These are phyloP conservation scores for Penicillium cinerascens DNA, from an alignment of 495 filamentous ascomycete genomes.

Conservation along the genomic window DNA sequence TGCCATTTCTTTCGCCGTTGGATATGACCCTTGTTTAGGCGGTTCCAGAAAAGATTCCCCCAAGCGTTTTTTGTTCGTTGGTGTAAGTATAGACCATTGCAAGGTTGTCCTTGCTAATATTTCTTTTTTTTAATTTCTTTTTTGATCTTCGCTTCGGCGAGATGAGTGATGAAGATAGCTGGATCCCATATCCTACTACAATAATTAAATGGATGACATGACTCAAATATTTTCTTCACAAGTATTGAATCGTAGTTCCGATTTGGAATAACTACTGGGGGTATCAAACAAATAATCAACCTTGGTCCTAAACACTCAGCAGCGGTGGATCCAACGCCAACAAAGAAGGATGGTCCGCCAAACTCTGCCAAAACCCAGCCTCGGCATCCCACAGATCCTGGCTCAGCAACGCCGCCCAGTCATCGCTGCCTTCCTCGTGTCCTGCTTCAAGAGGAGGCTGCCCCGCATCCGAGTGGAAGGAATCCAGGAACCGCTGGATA, in stretches of 20 bases:
- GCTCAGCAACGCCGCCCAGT: conserved; percentile 28
- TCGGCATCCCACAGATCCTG: conserved; percentile 35
- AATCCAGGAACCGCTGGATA: conserved; percentile 32
- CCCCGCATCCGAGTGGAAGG: conserved; percentile 19
- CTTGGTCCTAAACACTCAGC: conserved; percentile 5
- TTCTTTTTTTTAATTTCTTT: background rate
- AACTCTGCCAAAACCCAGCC: conserved; percentile 30
- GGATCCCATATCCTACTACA: background rate
- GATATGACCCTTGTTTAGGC: conserved; percentile 35
- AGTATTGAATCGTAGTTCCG: background rate
- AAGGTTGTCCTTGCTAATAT: conserved; percentile 2
- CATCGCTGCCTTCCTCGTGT: conserved; percentile 18
- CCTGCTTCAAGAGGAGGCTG: conserved; percentile 4
- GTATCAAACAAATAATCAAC: background rate
- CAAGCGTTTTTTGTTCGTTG: conserved; percentile 27
- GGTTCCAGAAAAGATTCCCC: conserved; percentile 41
- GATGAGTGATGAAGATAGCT: background rate
- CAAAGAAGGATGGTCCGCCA: conserved; percentile 33
- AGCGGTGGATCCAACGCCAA: conserved; percentile 22
- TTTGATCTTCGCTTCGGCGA: background rate
- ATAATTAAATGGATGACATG: background rate
- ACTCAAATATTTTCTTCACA: background rate
- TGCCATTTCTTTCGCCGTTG: conserved; percentile 30
- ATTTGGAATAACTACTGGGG: background rate
- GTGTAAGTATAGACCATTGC: conserved; percentile 29